Evolutionary conservation across 306 rosid genomes (phyloP).

Genomic region (Medicago arabica): DNA sequence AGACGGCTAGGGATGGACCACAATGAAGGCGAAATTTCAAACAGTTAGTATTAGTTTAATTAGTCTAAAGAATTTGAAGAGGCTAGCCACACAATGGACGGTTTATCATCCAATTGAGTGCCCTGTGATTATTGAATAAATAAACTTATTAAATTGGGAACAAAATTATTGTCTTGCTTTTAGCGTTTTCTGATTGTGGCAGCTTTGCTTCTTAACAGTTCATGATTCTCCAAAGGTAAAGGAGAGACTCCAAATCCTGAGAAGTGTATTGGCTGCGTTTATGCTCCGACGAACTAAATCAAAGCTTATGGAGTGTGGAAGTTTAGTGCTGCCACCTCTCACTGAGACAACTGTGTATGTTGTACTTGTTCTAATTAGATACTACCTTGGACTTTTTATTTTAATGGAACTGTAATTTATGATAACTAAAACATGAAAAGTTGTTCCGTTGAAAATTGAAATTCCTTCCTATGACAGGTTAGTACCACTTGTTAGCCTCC

Average conservation of each 20-base stretch:
- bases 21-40: no score
- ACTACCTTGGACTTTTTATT: constrained; percentile 7
- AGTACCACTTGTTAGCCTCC: constrained; percentile 78
- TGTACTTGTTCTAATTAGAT: constrained; percentile 31
- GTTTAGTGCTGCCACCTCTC: constrained; percentile 80
- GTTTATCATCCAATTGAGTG: constrained; percentile 28
- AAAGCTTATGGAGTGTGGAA: constrained; percentile 77
- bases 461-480: constrained; percentile 59
- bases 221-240: constrained; percentile 54
- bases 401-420: not conserved
- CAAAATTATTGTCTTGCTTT: constrained; percentile 18
- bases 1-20: no score
- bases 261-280: constrained; percentile 73
- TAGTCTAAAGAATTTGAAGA: constrained; percentile 22
- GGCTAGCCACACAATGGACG: constrained; percentile 36
- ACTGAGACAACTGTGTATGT: constrained; percentile 85
- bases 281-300: constrained; percentile 92
- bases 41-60: not conserved
- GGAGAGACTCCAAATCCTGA: constrained; percentile 63
- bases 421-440: constrained; percentile 24
- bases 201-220: constrained; percentile 54
- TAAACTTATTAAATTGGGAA: constrained; percentile 10
- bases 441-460: constrained; percentile 27
- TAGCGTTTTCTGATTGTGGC: constrained; percentile 32
- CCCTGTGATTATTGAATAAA: constrained; percentile 29